These are phyloP conservation scores for Nematocida displodere DNA, from an alignment of 371 early-diverging fungal species.

Conservation along the genomic window DNA sequence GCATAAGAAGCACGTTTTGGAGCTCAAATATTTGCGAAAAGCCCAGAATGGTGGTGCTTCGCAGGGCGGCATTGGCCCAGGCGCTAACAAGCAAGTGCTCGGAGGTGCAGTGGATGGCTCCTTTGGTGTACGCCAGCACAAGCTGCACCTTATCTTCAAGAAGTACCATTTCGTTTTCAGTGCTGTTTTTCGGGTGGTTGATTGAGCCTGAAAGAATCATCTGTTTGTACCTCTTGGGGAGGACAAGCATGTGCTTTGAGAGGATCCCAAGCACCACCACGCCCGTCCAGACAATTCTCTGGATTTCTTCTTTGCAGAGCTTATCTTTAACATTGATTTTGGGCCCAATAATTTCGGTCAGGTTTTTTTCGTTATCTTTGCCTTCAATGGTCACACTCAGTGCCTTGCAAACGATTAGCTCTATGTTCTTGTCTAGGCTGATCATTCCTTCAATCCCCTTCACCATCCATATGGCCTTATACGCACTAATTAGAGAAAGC, in stretches of 20 bases:
- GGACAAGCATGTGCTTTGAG: neutral
- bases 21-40: neutral
- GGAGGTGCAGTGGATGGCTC: neutral
- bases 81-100: neutral
- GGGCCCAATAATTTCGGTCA: slow-evolving; percentile 1
- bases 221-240: neutral
- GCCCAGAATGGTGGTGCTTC: neutral
- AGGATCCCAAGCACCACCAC: neutral
- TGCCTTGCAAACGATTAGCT: neutral
- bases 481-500: neutral
- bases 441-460: neutral
- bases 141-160: neutral
- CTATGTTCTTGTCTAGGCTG: neutral
- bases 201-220: slow-evolving; percentile 6
- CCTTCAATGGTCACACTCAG: neutral
- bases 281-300: slow-evolving; percentile 5
- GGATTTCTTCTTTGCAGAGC: slow-evolving; percentile 8
- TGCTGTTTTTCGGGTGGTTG: slow-evolving; percentile 2
- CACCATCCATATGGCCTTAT: neutral
- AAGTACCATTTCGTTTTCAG: neutral
- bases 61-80: slow-evolving; percentile 12
- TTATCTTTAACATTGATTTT: neutral
- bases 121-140: neutral
- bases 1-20: neutral
- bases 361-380: neutral